These are phyloP conservation scores for Eutrema heterophyllum DNA, from an alignment of 345 rosid species.

Conservation along the genomic window DNA sequence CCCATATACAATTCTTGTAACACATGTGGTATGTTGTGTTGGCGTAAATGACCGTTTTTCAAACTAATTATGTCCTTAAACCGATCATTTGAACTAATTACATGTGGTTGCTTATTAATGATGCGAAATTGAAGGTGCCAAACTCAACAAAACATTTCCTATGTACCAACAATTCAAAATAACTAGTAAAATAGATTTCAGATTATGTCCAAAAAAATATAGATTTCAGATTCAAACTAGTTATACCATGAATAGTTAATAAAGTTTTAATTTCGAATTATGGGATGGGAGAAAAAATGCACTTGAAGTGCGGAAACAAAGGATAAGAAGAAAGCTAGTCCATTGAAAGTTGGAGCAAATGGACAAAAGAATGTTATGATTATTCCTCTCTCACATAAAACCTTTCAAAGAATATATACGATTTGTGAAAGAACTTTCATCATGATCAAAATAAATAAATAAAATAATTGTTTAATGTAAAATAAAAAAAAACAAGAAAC, in stretches of 20 bases:
- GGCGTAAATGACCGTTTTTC: neutral
- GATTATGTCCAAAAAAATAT: neutral
- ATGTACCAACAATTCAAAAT: neutral
- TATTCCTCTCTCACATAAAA: slow-evolving; percentile 23
- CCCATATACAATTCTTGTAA: neutral
- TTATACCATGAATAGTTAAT: neutral
- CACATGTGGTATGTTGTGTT: neutral
- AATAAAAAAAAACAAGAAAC: neutral
- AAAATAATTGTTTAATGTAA: neutral
- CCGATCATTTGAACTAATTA: neutral
- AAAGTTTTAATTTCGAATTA: neutral
- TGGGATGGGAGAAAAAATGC: slow-evolving; percentile 17
- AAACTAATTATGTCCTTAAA: neutral
- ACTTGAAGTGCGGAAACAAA: slow-evolving; percentile 9
- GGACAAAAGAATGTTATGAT: slow-evolving; percentile 29
- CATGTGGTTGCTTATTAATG: neutral
- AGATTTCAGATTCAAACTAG: neutral
- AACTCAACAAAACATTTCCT: neutral
- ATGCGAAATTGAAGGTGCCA: neutral
- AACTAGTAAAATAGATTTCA: neutral
- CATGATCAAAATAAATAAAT: slow-evolving; percentile 10
- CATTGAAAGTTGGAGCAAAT: slow-evolving; percentile 33
- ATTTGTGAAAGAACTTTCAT: slow-evolving; percentile 24
- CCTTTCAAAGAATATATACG: slow-evolving; percentile 28
- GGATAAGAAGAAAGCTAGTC: slow-evolving; percentile 33